Base-by-base conservation (phyloP, 1,284 basidiomycete genomes). In the Porogramme epimiltina region DNA sequence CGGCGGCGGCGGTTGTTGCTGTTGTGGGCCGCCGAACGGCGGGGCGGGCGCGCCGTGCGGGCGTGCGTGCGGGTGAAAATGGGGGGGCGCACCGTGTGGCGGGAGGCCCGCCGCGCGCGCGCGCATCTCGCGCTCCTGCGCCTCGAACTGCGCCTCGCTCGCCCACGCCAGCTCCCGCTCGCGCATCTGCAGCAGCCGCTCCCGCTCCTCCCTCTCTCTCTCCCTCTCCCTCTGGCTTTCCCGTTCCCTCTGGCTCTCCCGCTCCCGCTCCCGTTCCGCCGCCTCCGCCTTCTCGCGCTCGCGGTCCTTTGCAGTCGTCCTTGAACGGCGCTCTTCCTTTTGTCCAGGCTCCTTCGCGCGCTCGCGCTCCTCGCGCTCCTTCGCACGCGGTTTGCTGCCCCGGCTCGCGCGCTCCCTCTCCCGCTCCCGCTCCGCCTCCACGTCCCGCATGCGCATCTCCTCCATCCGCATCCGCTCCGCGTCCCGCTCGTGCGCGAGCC, bases 101-200 rank as follows among this genome's bases (percentile, higher is more conserved):
- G 47, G 46, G 56, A n/a, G n/a, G 18, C 51, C 22, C 52, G 52
- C 37, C 49, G 28, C 2, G 57, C 49, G 18, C 45, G 47, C 53
- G 10, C 56, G 49, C 38, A 58, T 43, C 43, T 56, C 52, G 22
- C 47, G 54, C 47, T 57, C 45, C 40, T 50, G 38, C 24, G 51
- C 44, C 44, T 44, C 56, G 37, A 51, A 56, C 33, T 62, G 56
- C 47, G 60, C 55, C 37, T 62, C 61, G 44, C 61, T 57, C 33
- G 50, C 52, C 53, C 51, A 40, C 47, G 56, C 56, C 5, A 55
- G 24, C 36, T 62, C 54, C n/a, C 31, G 51, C 13, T 59, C 56
- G 33, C 47, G 52, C 42, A 51, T 39, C 43, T 45, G 39, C 25
- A 45, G 40, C 49, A 54, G 45, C 23, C 37, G 47, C 33, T 60